Conservation (phyloP, 768 basidiomycete species). For the Kwoniella dejecticola region DNA sequence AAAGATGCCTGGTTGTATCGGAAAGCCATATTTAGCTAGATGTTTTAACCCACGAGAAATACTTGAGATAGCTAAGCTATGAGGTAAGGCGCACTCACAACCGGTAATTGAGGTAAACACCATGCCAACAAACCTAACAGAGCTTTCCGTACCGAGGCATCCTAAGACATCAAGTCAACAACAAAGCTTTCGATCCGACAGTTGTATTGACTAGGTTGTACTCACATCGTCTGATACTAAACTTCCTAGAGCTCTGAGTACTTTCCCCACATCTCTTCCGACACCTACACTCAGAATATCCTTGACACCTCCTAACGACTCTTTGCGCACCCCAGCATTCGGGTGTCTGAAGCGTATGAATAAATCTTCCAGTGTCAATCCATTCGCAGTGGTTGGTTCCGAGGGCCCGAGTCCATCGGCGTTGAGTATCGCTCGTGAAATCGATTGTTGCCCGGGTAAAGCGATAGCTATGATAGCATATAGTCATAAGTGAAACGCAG, state of each 20-base stretch:
- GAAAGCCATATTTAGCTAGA: neutral
- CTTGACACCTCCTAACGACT: slow-evolving; percentile 57
- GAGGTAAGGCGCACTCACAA: slow-evolving; percentile 57
- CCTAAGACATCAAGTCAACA: slow-evolving; percentile 59
- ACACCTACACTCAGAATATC: slow-evolving; percentile 34
- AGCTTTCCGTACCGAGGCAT: slow-evolving; percentile 73
- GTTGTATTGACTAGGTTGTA: slow-evolving; percentile 3
- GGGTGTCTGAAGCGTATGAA: slow-evolving; percentile 80
- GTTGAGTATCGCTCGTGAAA: slow-evolving; percentile 56
- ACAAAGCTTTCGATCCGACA: neutral
- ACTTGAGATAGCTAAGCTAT: no score
- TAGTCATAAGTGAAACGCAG: neutral
- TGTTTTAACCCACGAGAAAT: no score
- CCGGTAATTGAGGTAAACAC: slow-evolving; percentile 68
- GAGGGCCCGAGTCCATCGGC: slow-evolving; percentile 52
- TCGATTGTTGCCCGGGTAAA: slow-evolving; percentile 73
- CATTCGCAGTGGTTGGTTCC: slow-evolving; percentile 73
- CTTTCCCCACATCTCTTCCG: slow-evolving; percentile 45
- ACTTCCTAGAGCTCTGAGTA: slow-evolving; percentile 57
- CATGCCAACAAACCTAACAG: slow-evolving; percentile 70
- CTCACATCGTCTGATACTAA: slow-evolving; percentile 79
- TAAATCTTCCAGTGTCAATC: slow-evolving; percentile 74
- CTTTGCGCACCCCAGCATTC: slow-evolving; percentile 72
- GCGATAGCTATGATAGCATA: slow-evolving; percentile 70
- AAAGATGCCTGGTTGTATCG: slow-evolving; percentile 64